These are phyloP conservation scores for Ilyonectria destructans DNA, from an alignment of 2,329 filamentous ascomycete genomes.

Conservation along the genomic window DNA sequence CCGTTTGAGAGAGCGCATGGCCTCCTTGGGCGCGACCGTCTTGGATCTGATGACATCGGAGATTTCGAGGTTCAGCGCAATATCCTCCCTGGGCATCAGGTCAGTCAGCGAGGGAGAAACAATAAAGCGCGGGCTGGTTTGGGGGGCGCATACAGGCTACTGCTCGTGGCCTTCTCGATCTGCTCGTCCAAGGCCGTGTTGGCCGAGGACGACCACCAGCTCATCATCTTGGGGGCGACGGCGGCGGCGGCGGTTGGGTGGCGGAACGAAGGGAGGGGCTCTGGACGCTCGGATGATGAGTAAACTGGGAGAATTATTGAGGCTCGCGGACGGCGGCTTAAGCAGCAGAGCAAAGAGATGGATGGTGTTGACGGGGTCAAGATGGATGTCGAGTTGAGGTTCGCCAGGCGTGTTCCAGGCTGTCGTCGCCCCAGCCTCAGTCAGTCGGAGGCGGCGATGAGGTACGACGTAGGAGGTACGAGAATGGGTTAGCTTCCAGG, in stretches of 20 bases:
- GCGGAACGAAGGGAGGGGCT: conserved; percentile 16
- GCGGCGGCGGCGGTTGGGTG: conserved; percentile 12
- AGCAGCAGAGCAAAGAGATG: conserved; percentile 17
- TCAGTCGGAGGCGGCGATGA: conserved; percentile 41
- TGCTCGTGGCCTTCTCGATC: conserved; percentile 94
- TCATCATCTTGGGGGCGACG: conserved; percentile 75
- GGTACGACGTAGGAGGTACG: conserved; percentile 42
- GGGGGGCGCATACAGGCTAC: conserved; percentile 81
- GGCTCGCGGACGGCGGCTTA: conserved; percentile 12
- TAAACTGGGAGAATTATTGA: conserved; percentile 17
- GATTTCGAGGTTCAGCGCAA: conserved; percentile 97
- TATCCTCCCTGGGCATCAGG: conserved; percentile 81
- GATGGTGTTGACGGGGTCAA: conserved; percentile 32
- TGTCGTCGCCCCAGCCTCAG: conserved; percentile 46
- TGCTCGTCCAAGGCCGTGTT: conserved; percentile 96
- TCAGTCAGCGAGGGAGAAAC: conserved; percentile 30
- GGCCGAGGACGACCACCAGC: conserved; percentile 95
- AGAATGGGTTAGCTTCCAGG: conserved; percentile 40
- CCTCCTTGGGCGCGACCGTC: conserved; percentile 96
- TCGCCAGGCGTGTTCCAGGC: conserved; percentile 39
- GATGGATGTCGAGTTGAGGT: conserved; percentile 44
- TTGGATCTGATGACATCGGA: conserved; percentile 98
- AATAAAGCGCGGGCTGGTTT: conserved; percentile 35
- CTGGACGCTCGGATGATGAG: conserved; percentile 25
- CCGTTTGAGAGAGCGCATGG: conserved; percentile 95